Evolutionary conservation across 805 yeast genomes (phyloP).

Genomic region (Kluyveromyces wickerhamii): DNA sequence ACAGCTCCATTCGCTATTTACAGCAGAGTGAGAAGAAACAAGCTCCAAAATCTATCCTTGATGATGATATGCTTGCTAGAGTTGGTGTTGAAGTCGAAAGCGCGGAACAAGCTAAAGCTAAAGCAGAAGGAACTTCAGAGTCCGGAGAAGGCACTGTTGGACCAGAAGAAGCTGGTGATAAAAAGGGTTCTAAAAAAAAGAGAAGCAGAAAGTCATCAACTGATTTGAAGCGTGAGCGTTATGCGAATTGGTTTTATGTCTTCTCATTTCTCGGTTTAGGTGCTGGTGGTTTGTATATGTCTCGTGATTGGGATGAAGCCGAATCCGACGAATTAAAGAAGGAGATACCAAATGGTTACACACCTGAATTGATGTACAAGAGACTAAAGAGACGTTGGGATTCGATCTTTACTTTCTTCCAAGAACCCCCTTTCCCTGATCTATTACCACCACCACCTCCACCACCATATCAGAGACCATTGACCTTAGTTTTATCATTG

Average conservation of each 20-base stretch:
- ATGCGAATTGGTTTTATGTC: slow-evolving; percentile 67
- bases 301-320: slow-evolving; percentile 78
- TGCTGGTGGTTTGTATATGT: slow-evolving; percentile 57
- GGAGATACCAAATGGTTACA: slow-evolving; percentile 56
- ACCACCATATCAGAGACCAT: slow-evolving; percentile 85
- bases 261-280: slow-evolving; percentile 39
- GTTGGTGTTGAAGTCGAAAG: slow-evolving; percentile 70
- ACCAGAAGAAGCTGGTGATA: slow-evolving; percentile 11
- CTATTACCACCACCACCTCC: slow-evolving; percentile 88
- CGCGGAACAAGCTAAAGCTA: slow-evolving; percentile 10
- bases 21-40: slow-evolving; percentile 13
- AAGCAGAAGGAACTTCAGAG: slow-evolving; percentile 10
- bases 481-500: slow-evolving; percentile 79
- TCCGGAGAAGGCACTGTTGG: slow-evolving; percentile 11
- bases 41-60: slow-evolving; percentile 47
- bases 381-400: slow-evolving; percentile 66
- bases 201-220: slow-evolving; percentile 61
- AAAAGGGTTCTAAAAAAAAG: slow-evolving; percentile 27
- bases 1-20: background rate
- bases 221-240: slow-evolving; percentile 74
- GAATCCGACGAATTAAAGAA: slow-evolving; percentile 55
- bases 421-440: slow-evolving; percentile 90
- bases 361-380: slow-evolving; percentile 54
- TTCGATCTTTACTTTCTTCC: slow-evolving; percentile 72
- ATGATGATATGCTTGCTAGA: slow-evolving; percentile 72